A percentile compares a stretch with the other conserved stretches of the same genome.
phyloP scores from a whole-genome alignment of 805 yeast genomes.

The Kuraishia molischiana region DNA sequence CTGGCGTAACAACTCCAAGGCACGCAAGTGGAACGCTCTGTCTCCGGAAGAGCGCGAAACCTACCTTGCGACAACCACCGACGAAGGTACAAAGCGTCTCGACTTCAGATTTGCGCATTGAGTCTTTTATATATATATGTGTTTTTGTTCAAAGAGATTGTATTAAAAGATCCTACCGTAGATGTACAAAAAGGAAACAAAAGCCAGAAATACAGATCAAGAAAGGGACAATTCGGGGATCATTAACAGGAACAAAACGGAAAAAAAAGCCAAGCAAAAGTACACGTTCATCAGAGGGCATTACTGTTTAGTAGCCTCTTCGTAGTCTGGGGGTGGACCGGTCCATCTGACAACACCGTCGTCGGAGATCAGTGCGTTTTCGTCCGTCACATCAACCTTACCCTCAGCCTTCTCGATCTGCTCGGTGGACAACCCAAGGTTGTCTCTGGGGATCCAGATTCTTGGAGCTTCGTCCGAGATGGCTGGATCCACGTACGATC shows the following conservation, averaged over 20 bases:
- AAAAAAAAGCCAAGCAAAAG: neutral
- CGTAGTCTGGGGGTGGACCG: slow-evolving; percentile 68
- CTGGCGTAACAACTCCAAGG: slow-evolving; percentile 32
- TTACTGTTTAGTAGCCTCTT: slow-evolving; percentile 27
- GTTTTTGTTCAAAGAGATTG: no score
- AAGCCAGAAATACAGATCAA: no score
- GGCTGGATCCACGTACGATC: slow-evolving; percentile 47
- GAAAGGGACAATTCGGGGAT: neutral
- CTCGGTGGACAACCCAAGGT: slow-evolving; percentile 53
- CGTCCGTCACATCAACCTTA: slow-evolving; percentile 45
- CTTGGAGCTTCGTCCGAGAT: slow-evolving; percentile 47
- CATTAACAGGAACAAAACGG: neutral
- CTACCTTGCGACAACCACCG: slow-evolving; percentile 35
- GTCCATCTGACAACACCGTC: slow-evolving; percentile 42
- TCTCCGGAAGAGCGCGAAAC: slow-evolving; percentile 36
- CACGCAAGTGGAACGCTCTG: slow-evolving; percentile 39
- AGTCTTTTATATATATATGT: no score
- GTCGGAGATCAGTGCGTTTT: slow-evolving; percentile 46
- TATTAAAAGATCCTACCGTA: no score
- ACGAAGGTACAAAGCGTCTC: slow-evolving; percentile 48
- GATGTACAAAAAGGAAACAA: no score
- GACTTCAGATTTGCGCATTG: slow-evolving; percentile 28
- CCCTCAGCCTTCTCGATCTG: slow-evolving; percentile 49
- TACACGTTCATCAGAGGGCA: neutral
- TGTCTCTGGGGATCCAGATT: slow-evolving; percentile 65